Conservation (phyloP, 257 asterid genomes). For the Salvia hispanica region DNA sequence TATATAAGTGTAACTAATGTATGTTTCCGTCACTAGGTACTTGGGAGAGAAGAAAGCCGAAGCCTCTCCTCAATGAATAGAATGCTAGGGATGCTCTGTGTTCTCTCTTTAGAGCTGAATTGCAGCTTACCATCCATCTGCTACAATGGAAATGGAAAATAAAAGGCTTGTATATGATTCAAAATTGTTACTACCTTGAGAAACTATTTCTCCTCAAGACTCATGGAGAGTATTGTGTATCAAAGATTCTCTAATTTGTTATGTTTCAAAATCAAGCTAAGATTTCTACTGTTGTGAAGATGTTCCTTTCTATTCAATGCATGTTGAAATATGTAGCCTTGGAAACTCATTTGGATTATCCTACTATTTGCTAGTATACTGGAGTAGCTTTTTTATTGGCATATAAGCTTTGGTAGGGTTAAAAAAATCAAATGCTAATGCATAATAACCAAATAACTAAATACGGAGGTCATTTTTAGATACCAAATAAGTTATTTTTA, state of each 20-base stretch:
- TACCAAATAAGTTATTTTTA: too few species aligned
- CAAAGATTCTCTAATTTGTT: neutral
- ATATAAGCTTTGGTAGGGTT: too few species aligned
- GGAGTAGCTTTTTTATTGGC: too few species aligned
- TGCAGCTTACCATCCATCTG: neutral
- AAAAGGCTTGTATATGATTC: neutral
- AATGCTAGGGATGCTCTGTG: neutral
- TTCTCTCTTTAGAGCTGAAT: neutral
- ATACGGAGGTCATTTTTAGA: too few species aligned
- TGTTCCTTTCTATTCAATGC: too few species aligned
- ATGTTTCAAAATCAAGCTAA: neutral
- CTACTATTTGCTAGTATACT: too few species aligned
- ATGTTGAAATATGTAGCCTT: too few species aligned
- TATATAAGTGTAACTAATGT: neutral
- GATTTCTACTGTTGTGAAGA: neutral
- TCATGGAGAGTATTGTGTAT: neutral
- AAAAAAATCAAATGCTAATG: too few species aligned
- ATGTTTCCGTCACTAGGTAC: constrained; percentile 25
- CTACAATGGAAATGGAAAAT: constrained; percentile 12
- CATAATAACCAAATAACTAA: too few species aligned
- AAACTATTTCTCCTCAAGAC: neutral
- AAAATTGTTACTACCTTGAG: neutral
- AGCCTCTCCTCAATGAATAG: constrained; percentile 30
- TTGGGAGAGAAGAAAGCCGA: constrained; percentile 37
- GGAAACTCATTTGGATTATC: too few species aligned